Evolutionary conservation across 2,329 filamentous ascomycete genomes (phyloP).

Genomic region (Trichoderma atroviride): DNA sequence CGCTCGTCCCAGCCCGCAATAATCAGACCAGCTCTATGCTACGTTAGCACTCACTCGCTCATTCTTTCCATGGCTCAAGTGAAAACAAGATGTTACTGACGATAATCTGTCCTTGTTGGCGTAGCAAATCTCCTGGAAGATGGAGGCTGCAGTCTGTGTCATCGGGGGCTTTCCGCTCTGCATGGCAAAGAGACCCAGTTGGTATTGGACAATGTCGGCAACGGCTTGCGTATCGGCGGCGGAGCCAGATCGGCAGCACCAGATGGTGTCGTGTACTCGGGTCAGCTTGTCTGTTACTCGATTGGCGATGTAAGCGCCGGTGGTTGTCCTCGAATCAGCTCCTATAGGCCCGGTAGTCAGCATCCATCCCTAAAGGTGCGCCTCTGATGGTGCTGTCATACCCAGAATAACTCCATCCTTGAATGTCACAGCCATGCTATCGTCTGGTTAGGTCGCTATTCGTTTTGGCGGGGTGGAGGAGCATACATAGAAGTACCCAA

Average conservation of each 20-base stretch:
- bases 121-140: slow-evolving; percentile 98
- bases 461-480: slow-evolving; percentile 31
- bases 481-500: slow-evolving; percentile 95
- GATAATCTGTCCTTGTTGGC: slow-evolving; percentile 92
- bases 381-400: slow-evolving; percentile 39
- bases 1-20: slow-evolving; percentile 97
- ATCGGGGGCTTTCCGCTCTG: slow-evolving; percentile 87
- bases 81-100: slow-evolving; percentile 53
- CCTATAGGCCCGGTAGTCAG: slow-evolving; percentile 50
- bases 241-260: slow-evolving; percentile 98
- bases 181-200: slow-evolving; percentile 90
- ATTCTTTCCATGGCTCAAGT: background rate
- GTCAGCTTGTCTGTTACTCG: slow-evolving; percentile 99
- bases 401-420: slow-evolving; percentile 95
- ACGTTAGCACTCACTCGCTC: slow-evolving; percentile 28
- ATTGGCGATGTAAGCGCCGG: slow-evolving; percentile 97
- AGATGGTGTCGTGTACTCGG: slow-evolving; percentile 97
- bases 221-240: slow-evolving; percentile 98
- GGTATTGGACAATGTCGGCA: slow-evolving; percentile 96
- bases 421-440: slow-evolving; percentile 98
- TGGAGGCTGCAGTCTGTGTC: slow-evolving; percentile 89
- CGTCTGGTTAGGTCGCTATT: slow-evolving; percentile 33
- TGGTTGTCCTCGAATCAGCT: slow-evolving; percentile 96
- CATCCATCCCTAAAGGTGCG: background rate
- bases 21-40: slow-evolving; percentile 83